Base-by-base conservation (phyloP, 2,329 filamentous ascomycete genomes). In the Phyllosticta paracitricarpa region DNA sequence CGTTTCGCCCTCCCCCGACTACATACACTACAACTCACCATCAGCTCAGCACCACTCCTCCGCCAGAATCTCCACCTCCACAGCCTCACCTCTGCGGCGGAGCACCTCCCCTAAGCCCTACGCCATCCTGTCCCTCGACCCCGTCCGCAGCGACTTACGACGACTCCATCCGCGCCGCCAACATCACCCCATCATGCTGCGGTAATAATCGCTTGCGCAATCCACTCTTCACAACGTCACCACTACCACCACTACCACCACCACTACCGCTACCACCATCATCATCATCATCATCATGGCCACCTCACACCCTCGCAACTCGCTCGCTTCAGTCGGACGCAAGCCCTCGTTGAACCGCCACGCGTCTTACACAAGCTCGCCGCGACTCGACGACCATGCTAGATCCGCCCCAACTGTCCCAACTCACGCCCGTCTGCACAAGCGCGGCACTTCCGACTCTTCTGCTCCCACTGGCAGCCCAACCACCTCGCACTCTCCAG, bases 381-480 rank as follows among this genome's bases (percentile, higher is more conserved):
- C 58, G 51, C 54, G 51, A 25, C 58, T 54, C 51, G 55, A 53
- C 26, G 55, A 53, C 52, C n/a, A 48, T 17, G 40, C 40, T 4
- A 52, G 40, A 10, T 30, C 48, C 48, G 58, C 58, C 14, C 51
- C 58, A 12, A 54, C 58, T 9, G 30, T 55, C 60, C 63, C 69
- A 52, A 70, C 67, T 57, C 70, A 74, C 69, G 74, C 68, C 60
- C 73, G 72, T 61, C 69, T 76, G 9, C 74, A 77, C 65, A 73
- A 74, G 66, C 72, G 75, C 63, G 72, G 68, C 48, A 68, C 71
- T 67, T 76, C 74, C 4, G 70, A 70, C 64, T 74, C 73, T 19
- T 73, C 71, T n/a, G 65, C 72, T 57, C 68, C 68, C 22, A 48
- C 40, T 48, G 40, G 40, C 40, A 71, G 69, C 65, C 65, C 72